Evolutionary conservation across 1,139 yeast genomes (phyloP), one percentile per base, ranked within the genome.

Genomic region (Taphrina communis): DNA sequence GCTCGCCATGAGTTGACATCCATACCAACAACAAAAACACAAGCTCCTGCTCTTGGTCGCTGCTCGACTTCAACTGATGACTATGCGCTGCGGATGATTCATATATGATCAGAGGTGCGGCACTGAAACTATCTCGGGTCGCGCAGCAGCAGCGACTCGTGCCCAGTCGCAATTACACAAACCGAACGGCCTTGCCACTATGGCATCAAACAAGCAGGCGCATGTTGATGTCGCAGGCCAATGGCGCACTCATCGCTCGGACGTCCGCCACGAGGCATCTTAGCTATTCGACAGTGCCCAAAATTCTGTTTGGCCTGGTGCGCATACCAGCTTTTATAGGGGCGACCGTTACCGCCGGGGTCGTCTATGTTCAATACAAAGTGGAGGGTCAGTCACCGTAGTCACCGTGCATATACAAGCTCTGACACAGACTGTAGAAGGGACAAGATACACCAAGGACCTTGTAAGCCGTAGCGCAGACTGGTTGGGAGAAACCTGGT

Each of bases 291-390:
- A 44, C 61, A 4, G 41, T 65, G 1, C 86, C 88, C 11, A 84
- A 82, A 75, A 73, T 85, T 0, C 83, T 89, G 51, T 83, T 85
- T 48, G 88, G 86, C 74, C 80, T 84, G 4, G 83, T 86, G 3
- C 84, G 85, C 71, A 78, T 89, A 0, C 96, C 96, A 0, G 93
- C 91, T 0, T 90, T 90, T 73, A 80, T 90, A 0, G 97, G 97
- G 0, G 96, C 97, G 8, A 91, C 97, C 0, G 79, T 92, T 58
- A 97, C 96, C 0, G 98, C 97, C 8, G 97, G 96, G 2, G 96
- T 97, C 0, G 89, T 97, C 3, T 94, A 92, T 76, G 88, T 92
- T 60, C 91, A 93, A 39, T 92, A 92, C 77, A 93, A 94, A 77
- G 89, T 92, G 2, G 96, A 92, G 71, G 73, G 74, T 72, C 41